A percentile compares a stretch with the other conserved stretches of the same genome.
phyloP scores from a whole-genome alignment of 2,329 filamentous ascomycete species.

The Lachnellula occidentalis region DNA sequence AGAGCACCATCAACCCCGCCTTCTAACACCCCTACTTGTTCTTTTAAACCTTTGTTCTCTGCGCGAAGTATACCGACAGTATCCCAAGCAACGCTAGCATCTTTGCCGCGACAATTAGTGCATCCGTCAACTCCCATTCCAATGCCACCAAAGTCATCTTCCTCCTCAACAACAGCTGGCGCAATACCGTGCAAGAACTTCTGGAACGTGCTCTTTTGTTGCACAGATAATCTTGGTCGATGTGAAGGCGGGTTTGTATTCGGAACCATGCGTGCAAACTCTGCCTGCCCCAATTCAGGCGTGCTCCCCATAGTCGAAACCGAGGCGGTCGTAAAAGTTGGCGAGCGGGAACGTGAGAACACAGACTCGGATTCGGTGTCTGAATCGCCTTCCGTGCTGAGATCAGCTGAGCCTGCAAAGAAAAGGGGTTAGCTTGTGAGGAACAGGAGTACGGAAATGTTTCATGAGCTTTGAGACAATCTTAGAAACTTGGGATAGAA shows the following conservation, averaged over 20 bases:
- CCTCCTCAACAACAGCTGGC: slow-evolving; percentile 19
- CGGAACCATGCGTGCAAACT: slow-evolving; percentile 15
- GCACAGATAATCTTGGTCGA: slow-evolving; percentile 26
- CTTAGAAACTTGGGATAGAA: too few relatives aligned
- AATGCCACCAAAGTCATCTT: slow-evolving; percentile 19
- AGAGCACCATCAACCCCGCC: slow-evolving; percentile 55
- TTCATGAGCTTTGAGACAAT: too few relatives aligned
- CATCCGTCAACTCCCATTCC: slow-evolving; percentile 35
- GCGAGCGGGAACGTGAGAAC: slow-evolving; percentile 56
- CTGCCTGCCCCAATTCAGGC: slow-evolving; percentile 19
- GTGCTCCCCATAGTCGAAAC: slow-evolving; percentile 13
- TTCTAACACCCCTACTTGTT: slow-evolving; percentile 53
- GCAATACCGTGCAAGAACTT: slow-evolving; percentile 42
- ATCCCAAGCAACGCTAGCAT: slow-evolving; percentile 58
- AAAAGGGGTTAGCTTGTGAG: too few relatives aligned
- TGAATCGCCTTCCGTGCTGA: slow-evolving; percentile 50
- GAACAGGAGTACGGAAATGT: too few relatives aligned
- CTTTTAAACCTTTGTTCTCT: slow-evolving; percentile 58
- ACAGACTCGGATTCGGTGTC: slow-evolving; percentile 52
- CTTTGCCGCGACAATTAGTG: slow-evolving; percentile 52
- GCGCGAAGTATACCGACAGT: slow-evolving; percentile 56
- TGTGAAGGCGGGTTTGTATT: slow-evolving; percentile 14
- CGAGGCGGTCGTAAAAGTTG: slow-evolving; percentile 38
- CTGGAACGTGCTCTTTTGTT: slow-evolving; percentile 42
- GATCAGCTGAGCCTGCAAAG: slow-evolving; percentile 34